Conservation (phyloP, 192 early-diverging fungal genomes). For the Fimicolochytrium jonesii region DNA sequence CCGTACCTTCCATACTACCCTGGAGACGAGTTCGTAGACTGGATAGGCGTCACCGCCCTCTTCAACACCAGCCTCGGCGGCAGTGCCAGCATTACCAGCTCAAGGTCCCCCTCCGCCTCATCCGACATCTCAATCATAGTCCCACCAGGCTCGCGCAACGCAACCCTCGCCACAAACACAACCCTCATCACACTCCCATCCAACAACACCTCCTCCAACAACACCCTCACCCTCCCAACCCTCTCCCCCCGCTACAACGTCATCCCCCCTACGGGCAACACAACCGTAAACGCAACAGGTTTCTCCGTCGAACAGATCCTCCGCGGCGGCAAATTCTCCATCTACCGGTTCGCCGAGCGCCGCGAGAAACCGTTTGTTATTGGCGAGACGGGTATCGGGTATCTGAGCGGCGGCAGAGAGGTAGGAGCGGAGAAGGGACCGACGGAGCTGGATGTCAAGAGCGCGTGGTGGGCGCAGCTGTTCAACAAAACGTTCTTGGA, state of each 20-base stretch:
- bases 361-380: slow-evolving; percentile 30
- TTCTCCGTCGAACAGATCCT: slow-evolving; percentile 15
- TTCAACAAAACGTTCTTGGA: slow-evolving; percentile 4
- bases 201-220: not conserved
- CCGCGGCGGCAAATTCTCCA: not conserved
- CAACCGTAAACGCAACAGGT: not conserved
- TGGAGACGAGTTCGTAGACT: slow-evolving; percentile 44
- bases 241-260: not conserved
- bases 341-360: slow-evolving; percentile 24
- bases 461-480: slow-evolving; percentile 26
- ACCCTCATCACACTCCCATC: not conserved
- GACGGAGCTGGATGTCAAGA: slow-evolving; percentile 34
- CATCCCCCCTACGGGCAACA: not conserved
- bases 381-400: slow-evolving; percentile 30
- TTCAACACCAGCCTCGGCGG: slow-evolving; percentile 16
- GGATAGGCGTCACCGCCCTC: slow-evolving; percentile 35
- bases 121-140: not conserved
- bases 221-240: not conserved
- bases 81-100: slow-evolving; percentile 10
- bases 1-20: slow-evolving; percentile 47
- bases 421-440: slow-evolving; percentile 3
- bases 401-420: slow-evolving; percentile 14
- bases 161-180: not conserved
- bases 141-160: not conserved
- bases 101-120: not conserved